Evolutionary conservation across 352 stramenopile genomes (phyloP).

Genomic region (Globisporangium canariense): DNA sequence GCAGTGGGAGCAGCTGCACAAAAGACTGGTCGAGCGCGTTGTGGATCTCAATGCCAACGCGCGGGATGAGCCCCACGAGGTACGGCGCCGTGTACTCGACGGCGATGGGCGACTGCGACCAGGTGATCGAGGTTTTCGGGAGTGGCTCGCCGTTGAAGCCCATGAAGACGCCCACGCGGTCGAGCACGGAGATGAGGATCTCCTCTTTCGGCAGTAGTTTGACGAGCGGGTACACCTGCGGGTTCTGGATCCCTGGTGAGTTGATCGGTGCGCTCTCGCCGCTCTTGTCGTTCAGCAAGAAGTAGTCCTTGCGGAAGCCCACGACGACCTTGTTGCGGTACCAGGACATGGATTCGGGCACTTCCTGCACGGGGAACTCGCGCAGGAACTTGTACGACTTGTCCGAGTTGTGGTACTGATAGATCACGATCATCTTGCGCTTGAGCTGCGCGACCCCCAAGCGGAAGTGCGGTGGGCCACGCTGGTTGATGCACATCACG

Average conservation of each 20-base stretch:
- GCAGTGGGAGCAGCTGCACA: constrained; percentile 72
- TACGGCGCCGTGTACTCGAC: constrained; percentile 83
- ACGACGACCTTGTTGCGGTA: constrained; percentile 88
- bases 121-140: constrained; percentile 81
- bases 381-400: constrained; percentile 79
- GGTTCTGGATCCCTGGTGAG: constrained; percentile 59
- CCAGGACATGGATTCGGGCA: constrained; percentile 81
- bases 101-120: constrained; percentile 63
- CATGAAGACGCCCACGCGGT: constrained; percentile 82
- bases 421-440: constrained; percentile 69
- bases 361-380: constrained; percentile 70
- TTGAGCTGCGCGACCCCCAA: constrained; percentile 65
- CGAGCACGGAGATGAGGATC: constrained; percentile 75
- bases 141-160: constrained; percentile 74
- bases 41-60: constrained; percentile 82
- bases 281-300: constrained; percentile 80
- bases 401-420: constrained; percentile 77
- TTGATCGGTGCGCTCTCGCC: constrained; percentile 73
- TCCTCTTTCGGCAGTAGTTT: constrained; percentile 87
- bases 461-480: constrained; percentile 80
- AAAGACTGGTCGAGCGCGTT: constrained; percentile 64
- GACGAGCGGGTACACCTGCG: constrained; percentile 64
- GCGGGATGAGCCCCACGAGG: constrained; percentile 68
- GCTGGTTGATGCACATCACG: constrained; percentile 79
- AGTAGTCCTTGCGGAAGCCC: constrained; percentile 73